Evolutionary conservation across 805 yeast genomes (phyloP).

Genomic region (Starmerella vaccinii): DNA sequence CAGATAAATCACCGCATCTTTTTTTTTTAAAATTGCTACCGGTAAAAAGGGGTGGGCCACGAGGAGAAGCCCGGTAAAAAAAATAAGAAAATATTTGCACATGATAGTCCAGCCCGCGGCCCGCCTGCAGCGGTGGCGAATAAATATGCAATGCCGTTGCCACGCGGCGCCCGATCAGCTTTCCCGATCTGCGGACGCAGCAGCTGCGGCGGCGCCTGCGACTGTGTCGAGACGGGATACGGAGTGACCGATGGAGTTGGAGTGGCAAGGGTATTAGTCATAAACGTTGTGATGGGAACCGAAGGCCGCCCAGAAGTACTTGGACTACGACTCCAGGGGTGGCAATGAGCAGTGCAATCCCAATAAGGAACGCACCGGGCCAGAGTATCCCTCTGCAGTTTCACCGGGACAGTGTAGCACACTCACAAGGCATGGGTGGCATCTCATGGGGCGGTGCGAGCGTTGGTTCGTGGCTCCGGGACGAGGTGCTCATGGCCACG

Average conservation of each 20-base stretch:
- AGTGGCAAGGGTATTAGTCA: conserved; percentile 8
- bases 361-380: conserved; percentile 16
- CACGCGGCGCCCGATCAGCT: background rate
- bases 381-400: conserved; percentile 35
- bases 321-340: background rate
- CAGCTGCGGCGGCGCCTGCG: background rate
- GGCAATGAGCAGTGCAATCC: conserved; percentile 23
- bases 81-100: background rate
- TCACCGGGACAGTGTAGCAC: conserved; percentile 85
- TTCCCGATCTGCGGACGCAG: conserved; percentile 1
- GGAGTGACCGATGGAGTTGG: background rate
- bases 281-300: background rate
- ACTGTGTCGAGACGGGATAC: background rate
- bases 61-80: too few relatives aligned
- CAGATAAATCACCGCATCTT: too few relatives aligned
- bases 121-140: background rate
- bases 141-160: background rate
- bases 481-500: conserved; percentile 43
- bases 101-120: background rate
- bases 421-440: conserved; percentile 96
- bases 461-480: conserved; percentile 91
- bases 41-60: background rate
- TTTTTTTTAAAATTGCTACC: background rate
- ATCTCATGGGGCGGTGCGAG: conserved; percentile 94
- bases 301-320: conserved; percentile 3